Conservation (phyloP, 1,284 basidiomycete species). For the Trametes polyzona region DNA sequence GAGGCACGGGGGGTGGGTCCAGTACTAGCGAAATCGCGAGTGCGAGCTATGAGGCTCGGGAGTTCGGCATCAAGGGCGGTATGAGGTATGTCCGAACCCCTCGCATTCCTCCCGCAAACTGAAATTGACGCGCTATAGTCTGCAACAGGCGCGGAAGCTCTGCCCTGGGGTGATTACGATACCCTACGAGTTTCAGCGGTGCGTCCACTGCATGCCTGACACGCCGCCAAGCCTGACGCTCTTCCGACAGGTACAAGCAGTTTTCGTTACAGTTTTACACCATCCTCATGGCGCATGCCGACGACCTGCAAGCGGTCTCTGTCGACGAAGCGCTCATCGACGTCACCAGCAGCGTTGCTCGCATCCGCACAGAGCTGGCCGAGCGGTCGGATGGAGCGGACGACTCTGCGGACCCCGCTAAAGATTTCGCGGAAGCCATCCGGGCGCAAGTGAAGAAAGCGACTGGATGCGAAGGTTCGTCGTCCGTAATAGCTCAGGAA, state of each 20-base stretch:
- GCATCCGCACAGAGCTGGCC: slow-evolving; percentile 39
- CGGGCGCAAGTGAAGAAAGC: slow-evolving; percentile 73
- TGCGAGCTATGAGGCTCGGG: slow-evolving; percentile 91
- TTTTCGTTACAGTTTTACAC: slow-evolving; percentile 90
- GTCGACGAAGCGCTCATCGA: slow-evolving; percentile 97
- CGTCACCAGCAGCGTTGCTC: slow-evolving; percentile 70
- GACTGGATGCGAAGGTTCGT: slow-evolving; percentile 84
- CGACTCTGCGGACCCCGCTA: slow-evolving; percentile 55
- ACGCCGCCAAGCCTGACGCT: neutral
- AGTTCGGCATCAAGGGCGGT: slow-evolving; percentile 89
- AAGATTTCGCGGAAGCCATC: slow-evolving; percentile 81
- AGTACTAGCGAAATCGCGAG: slow-evolving; percentile 96
- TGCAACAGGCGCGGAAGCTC: slow-evolving; percentile 83
- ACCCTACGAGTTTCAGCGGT: slow-evolving; percentile 89
- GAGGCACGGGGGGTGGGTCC: slow-evolving; percentile 61
- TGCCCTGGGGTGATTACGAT: slow-evolving; percentile 81
- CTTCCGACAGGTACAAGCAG: slow-evolving; percentile 69
- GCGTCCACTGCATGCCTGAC: slow-evolving; percentile 24
- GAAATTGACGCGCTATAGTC: slow-evolving; percentile 42
- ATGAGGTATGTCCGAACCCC: slow-evolving; percentile 70
- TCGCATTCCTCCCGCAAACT: slow-evolving; percentile 29
- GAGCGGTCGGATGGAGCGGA: slow-evolving; percentile 7
- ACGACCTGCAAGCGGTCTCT: slow-evolving; percentile 93
- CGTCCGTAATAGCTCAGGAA: neutral
- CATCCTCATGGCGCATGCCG: slow-evolving; percentile 86